Evolutionary conservation across 1,139 yeast species (phyloP), one percentile per base, ranked within the genome.

Genomic region (Diutina siamensis): DNA sequence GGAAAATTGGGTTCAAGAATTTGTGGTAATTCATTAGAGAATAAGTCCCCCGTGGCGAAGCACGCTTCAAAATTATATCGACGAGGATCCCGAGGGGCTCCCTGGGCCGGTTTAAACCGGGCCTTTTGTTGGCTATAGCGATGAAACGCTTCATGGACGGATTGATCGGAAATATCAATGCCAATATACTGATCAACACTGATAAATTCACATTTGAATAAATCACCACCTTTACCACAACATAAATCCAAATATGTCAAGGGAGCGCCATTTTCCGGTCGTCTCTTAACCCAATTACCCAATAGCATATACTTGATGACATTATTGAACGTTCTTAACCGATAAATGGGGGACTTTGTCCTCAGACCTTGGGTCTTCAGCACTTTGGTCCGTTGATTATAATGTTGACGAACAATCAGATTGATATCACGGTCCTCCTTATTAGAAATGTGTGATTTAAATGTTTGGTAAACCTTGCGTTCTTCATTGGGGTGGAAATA

Each of bases 201-300:
- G 2, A 86, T 83, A 55, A 78, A 78, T 47, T 80, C 85, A 80
- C 95, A 89, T 62, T 92, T 92, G 56, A 84, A 78, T 56, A 94
- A 66, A 64, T 92, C 99, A 18, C 99, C 99, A 44, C 99, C 99
- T 61, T 92, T 94, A 15, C 99, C 99, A 63, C 98, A 92, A 20
- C 97, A 96, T 47, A 92, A 63, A 57, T 92, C 99, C 35, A 92
- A 66, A 1, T 84, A 54, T 12, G 66, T 60, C 19, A 63, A 60
- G 1, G 69, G 66, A 1, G 53, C 55, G 10, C 28, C 28, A 4
- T 54, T 86, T 15, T 72, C 69, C 32, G 74, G 76, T 8, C 67
- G 67, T 21, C 58, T 57, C 40, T 63, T 65, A 46, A 81, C 78
- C 61, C 71, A 80, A 53, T 81, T 81, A 46, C 83, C 82, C 47